A percentile compares a stretch with the other conserved stretches of the same genome.
These are phyloP conservation scores for Calamus simplicifolius DNA, from an alignment of 176 grass and related monocot genomes.

Conservation along the genomic window DNA sequence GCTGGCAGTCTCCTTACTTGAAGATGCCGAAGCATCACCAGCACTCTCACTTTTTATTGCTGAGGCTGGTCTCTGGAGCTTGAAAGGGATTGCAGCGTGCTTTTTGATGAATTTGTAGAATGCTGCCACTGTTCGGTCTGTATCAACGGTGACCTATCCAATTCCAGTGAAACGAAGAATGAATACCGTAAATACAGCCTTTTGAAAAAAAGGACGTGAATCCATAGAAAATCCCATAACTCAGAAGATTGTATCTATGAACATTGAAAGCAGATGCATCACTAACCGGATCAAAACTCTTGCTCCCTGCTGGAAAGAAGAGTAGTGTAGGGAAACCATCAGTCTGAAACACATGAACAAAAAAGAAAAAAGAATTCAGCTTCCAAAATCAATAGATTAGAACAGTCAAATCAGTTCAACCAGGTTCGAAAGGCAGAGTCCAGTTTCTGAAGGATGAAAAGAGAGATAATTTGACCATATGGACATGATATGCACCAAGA, in stretches of 20 bases:
- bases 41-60: slow-evolving; percentile 8
- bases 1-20: slow-evolving; percentile 4
- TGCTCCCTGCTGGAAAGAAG: slow-evolving; percentile 92
- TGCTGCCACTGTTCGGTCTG: slow-evolving; percentile 67
- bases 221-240: no score
- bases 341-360: slow-evolving; percentile 37
- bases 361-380: not conserved
- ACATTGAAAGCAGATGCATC: no score
- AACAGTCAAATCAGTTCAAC: no score
- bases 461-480: no score
- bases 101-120: slow-evolving; percentile 96
- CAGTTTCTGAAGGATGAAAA: no score
- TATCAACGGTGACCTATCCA: slow-evolving; percentile 55
- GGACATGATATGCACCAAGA: no score
- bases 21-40: not conserved
- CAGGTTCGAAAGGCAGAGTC: no score
- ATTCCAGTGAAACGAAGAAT: not conserved
- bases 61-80: slow-evolving; percentile 47
- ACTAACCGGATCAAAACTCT: slow-evolving; percentile 92
- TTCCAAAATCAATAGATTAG: no score
- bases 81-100: slow-evolving; percentile 85
- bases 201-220: not conserved
- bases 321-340: slow-evolving; percentile 91
- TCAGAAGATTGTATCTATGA: no score
- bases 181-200: not conserved